Percentiles rank a stretch among this genome's conserved stretches.
Evolutionary conservation across 2,329 filamentous ascomycete species (phyloP).

Genomic region (Colletotrichum cuscutae): DNA sequence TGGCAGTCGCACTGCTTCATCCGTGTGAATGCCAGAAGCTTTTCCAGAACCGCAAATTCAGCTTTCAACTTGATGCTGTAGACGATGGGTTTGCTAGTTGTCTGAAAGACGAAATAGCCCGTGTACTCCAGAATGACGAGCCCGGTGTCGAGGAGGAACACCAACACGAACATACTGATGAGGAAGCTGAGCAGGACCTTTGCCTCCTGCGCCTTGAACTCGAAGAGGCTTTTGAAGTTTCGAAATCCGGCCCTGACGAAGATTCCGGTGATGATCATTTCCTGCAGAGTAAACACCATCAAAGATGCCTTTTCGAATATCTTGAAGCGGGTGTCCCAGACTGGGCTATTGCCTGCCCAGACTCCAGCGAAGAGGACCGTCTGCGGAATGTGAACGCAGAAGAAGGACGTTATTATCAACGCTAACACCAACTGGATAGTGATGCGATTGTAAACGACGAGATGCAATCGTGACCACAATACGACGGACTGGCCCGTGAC

Average conservation of each 20-base stretch:
- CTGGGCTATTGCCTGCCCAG: constrained; percentile 49
- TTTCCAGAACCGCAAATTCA: constrained; percentile 60
- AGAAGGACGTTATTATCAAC: constrained; percentile 63
- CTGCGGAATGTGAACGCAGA: constrained; percentile 60
- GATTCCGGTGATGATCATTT: constrained; percentile 59
- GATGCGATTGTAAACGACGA: constrained; percentile 53
- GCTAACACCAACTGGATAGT: constrained; percentile 46
- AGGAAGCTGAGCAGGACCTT: constrained; percentile 49
- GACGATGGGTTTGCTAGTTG: constrained; percentile 29
- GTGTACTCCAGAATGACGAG: constrained; percentile 51
- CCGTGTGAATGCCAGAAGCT: constrained; percentile 36
- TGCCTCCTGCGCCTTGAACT: constrained; percentile 22
- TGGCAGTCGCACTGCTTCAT: constrained; percentile 22
- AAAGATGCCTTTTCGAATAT: constrained; percentile 66
- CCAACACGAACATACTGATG: constrained; percentile 50
- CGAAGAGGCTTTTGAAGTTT: constrained; percentile 27
- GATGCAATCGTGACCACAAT: constrained; percentile 60
- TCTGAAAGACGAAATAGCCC: constrained; percentile 43
- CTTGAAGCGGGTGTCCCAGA: constrained; percentile 45
- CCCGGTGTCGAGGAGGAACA: constrained; percentile 51
- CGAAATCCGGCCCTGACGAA: constrained; percentile 49
- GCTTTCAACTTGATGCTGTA: constrained; percentile 45
- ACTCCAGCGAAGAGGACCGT: constrained; percentile 61
- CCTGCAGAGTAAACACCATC: constrained; percentile 65
- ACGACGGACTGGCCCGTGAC: constrained; percentile 55